Conservation (phyloP, 345 rosid genomes). For the Pistacia vera region DNA sequence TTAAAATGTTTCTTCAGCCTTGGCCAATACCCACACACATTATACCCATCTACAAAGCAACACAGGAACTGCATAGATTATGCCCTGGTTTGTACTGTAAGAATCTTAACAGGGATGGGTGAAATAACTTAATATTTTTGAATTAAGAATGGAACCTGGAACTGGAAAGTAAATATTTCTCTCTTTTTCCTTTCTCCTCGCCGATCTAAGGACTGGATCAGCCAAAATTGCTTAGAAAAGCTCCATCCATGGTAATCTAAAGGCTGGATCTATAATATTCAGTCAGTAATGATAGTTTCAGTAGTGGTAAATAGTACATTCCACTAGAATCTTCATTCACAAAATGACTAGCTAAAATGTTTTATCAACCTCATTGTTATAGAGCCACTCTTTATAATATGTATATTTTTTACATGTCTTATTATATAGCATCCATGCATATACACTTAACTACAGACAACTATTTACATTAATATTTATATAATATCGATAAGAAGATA, state of each 20-base stretch:
- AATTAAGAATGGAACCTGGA: slow-evolving; percentile 13
- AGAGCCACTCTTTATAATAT: too few relatives aligned
- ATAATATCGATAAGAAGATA: too few relatives aligned
- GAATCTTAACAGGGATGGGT: slow-evolving; percentile 10
- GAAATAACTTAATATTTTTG: too few relatives aligned
- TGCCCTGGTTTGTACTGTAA: slow-evolving; percentile 74
- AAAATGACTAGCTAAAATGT: too few relatives aligned
- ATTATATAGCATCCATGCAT: too few relatives aligned
- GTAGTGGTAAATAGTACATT: not conserved
- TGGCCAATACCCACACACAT: slow-evolving; percentile 42
- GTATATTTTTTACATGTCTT: too few relatives aligned
- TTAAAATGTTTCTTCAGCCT: slow-evolving; percentile 90
- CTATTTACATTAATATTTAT: too few relatives aligned
- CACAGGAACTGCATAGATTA: slow-evolving; percentile 46
- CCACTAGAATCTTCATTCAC: too few relatives aligned
- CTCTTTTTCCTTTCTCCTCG: too few relatives aligned
- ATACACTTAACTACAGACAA: too few relatives aligned
- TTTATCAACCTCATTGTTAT: too few relatives aligned
- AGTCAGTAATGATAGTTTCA: not conserved
- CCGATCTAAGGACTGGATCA: not conserved
- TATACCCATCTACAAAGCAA: too few relatives aligned
- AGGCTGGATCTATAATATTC: not conserved
- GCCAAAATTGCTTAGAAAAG: slow-evolving; percentile 32
- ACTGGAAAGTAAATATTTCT: slow-evolving; percentile 6
- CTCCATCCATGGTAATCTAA: slow-evolving; percentile 1